These are phyloP conservation scores for Irpex sp. DNA, from an alignment of 1,284 basidiomycete genomes.

Conservation along the genomic window DNA sequence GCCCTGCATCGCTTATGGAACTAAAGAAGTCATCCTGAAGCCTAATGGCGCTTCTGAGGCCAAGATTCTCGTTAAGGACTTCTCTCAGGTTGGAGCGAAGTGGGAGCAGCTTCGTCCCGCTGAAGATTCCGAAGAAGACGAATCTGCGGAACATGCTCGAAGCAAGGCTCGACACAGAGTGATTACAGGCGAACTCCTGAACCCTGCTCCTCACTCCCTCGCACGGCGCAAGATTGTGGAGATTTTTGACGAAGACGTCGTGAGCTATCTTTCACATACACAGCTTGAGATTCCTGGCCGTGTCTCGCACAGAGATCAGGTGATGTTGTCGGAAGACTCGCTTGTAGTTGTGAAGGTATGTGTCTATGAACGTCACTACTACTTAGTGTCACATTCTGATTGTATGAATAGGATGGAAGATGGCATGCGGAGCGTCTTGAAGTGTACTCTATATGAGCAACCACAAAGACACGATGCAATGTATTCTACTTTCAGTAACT, in stretches of 20 bases:
- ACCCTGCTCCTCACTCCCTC: background rate
- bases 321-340: slow-evolving; percentile 7
- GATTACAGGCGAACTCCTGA: too few relatives aligned
- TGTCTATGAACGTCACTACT: background rate
- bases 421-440: background rate
- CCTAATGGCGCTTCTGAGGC: background rate
- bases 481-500: too few relatives aligned
- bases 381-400: background rate
- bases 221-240: background rate
- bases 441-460: background rate
- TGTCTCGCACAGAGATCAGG: background rate
- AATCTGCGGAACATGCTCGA: too few relatives aligned
- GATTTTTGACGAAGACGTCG: background rate
- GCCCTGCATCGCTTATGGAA: slow-evolving; percentile 11
- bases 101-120: background rate
- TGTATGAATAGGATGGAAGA: background rate
- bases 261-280: background rate
- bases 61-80: background rate
- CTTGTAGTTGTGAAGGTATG: slow-evolving; percentile 5
- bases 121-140: background rate
- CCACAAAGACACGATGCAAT: background rate
- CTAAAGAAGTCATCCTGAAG: background rate
- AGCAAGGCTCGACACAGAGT: too few relatives aligned
- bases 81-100: background rate
- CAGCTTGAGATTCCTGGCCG: background rate